Conservation (phyloP, 2,329 filamentous ascomycete species). For the Coleophoma crateriformis region DNA sequence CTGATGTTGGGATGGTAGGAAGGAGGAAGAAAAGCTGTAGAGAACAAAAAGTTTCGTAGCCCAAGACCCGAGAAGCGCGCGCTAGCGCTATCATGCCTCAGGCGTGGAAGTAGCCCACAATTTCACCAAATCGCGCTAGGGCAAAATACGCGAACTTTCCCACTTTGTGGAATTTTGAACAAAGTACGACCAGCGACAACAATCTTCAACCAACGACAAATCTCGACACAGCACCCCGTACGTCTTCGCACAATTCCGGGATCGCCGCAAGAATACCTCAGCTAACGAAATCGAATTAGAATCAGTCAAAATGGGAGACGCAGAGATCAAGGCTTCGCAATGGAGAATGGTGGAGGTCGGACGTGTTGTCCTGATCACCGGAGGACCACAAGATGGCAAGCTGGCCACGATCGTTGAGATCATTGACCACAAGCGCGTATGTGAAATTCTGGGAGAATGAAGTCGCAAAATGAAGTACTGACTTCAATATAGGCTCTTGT, state of each 20-base stretch:
- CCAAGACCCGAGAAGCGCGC: not conserved
- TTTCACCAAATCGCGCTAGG: not conserved
- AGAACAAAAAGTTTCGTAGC: not conserved
- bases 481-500: slow-evolving; percentile 71
- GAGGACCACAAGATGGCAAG: slow-evolving; percentile 74
- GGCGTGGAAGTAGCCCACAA: too few relatives aligned
- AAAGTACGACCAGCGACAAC: slow-evolving; percentile 10
- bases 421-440: slow-evolving; percentile 99
- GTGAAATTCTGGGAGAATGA: slow-evolving; percentile 36
- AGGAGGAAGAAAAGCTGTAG: not conserved
- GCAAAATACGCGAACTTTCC: not conserved
- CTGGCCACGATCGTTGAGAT: slow-evolving; percentile 97
- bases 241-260: slow-evolving; percentile 13
- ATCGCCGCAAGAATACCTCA: not conserved
- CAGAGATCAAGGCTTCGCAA: slow-evolving; percentile 73
- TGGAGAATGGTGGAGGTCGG: slow-evolving; percentile 99
- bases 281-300: slow-evolving; percentile 31
- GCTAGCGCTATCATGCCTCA: too few relatives aligned
- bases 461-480: slow-evolving; percentile 16
- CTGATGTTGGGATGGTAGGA: too few relatives aligned
- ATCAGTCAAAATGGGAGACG: slow-evolving; percentile 73
- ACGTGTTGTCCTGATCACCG: slow-evolving; percentile 89
- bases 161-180: slow-evolving; percentile 8
- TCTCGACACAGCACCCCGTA: slow-evolving; percentile 25
- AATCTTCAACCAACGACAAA: slow-evolving; percentile 17